Conservation (phyloP, 495 filamentous ascomycete species). For the Penicillium parvum region DNA sequence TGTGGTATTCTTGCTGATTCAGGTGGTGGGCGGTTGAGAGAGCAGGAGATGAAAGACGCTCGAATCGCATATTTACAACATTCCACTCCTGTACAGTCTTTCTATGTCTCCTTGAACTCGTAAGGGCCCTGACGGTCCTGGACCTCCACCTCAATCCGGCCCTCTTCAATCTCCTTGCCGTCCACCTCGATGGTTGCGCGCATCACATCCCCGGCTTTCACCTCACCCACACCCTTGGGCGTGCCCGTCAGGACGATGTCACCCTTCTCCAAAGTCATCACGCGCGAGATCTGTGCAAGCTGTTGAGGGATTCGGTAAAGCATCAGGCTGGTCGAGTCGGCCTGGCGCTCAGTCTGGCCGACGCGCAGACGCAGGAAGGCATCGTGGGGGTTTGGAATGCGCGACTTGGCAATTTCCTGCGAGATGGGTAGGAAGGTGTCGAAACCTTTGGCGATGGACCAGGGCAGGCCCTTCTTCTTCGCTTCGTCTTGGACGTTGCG, state of each 20-base stretch:
- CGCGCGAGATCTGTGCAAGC: conserved; percentile 81
- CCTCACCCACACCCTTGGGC: conserved; percentile 89
- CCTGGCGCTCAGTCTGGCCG: conserved; percentile 67
- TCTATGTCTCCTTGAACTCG: conserved; percentile 44
- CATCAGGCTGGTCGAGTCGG: conserved; percentile 88
- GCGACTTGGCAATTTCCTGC: conserved; percentile 67
- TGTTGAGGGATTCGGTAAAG: conserved; percentile 83
- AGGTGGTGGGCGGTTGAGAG: too few relatives aligned
- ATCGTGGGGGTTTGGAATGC: conserved; percentile 81
- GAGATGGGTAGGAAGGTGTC: conserved; percentile 92
- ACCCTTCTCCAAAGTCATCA: conserved; percentile 90
- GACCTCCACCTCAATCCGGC: conserved; percentile 77
- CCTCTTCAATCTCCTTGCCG: conserved; percentile 83
- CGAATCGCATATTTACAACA: not conserved
- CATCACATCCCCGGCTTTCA: conserved; percentile 85
- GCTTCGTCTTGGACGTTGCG: conserved; percentile 92
- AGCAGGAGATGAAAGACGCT: too few relatives aligned
- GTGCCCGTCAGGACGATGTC: conserved; percentile 94
- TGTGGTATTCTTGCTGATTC: too few relatives aligned
- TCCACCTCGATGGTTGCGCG: conserved; percentile 73
- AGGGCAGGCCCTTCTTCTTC: conserved; percentile 95
- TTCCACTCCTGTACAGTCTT: not conserved
- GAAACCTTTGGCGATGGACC: conserved; percentile 93
- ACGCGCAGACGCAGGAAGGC: conserved; percentile 80
- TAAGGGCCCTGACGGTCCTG: conserved; percentile 59